These are phyloP conservation scores for Datura wrightii DNA, from an alignment of 257 asterid genomes.

Conservation along the genomic window DNA sequence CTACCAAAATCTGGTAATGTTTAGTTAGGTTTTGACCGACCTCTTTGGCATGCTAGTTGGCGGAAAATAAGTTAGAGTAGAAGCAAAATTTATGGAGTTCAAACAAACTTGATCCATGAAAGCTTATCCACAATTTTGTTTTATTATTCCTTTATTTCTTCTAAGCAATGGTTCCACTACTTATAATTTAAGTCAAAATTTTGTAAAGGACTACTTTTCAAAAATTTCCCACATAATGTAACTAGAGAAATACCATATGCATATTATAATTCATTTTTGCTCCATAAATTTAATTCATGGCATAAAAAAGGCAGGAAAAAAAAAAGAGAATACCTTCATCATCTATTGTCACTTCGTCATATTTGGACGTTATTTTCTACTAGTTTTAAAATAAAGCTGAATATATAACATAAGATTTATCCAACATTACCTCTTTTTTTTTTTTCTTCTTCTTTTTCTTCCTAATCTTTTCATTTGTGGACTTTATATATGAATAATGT, in stretches of 20 bases:
- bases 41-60: conserved; percentile 15
- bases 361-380: not conserved
- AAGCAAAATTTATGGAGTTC: not conserved
- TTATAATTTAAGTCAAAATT: not conserved
- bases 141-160: not conserved
- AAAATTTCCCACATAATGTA: not conserved
- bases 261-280: not conserved
- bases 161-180: conserved; percentile 4
- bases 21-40: not conserved
- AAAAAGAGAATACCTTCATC: not conserved
- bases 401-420: not conserved
- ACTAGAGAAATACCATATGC: no score
- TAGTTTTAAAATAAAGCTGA: not conserved
- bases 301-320: not conserved
- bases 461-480: not conserved
- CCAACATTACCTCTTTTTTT: not conserved
- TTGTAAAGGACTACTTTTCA: not conserved
- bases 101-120: conserved; percentile 15
- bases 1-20: not conserved
- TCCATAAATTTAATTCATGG: not conserved
- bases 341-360: not conserved
- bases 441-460: no score
- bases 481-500: not conserved
- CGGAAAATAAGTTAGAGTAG: conserved; percentile 24
- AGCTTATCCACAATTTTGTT: not conserved